A percentile compares a stretch with the other conserved stretches of the same genome.
phyloP scores from a whole-genome alignment of 495 filamentous ascomycete genomes.

The Podospora anserina region DNA sequence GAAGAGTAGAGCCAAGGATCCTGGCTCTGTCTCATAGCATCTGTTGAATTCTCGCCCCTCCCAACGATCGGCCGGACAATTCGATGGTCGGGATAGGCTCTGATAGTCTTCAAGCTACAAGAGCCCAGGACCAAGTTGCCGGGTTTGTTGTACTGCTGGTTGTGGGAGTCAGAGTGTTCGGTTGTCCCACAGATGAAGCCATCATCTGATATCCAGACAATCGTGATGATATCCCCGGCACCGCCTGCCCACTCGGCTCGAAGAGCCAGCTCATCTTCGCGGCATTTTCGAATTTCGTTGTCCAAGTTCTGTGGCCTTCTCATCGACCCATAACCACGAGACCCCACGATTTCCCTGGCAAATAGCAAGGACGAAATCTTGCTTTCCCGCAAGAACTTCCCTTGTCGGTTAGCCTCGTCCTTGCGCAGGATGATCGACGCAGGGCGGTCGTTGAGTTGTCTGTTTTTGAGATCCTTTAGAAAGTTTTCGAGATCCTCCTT shows the following conservation, averaged over 20 bases:
- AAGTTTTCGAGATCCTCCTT: conserved; percentile 36
- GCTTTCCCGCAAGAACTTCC: conserved; percentile 27
- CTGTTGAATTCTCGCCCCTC: conserved; percentile 51
- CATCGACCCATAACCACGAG: conserved; percentile 28
- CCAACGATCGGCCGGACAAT: conserved; percentile 52
- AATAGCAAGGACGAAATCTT: conserved; percentile 36
- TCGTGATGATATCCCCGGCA: conserved; percentile 58
- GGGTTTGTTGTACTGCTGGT: conserved; percentile 79
- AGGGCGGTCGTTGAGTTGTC: conserved; percentile 16
- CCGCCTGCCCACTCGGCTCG: conserved; percentile 51
- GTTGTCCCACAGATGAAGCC: conserved; percentile 64
- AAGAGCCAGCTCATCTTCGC: conserved; percentile 46
- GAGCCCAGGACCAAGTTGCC: conserved; percentile 77
- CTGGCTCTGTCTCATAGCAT: conserved; percentile 60
- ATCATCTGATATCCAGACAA: conserved; percentile 53
- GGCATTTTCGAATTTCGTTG: conserved; percentile 37
- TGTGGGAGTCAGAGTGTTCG: conserved; percentile 67
- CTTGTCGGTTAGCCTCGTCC: conserved; percentile 27
- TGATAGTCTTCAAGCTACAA: conserved; percentile 48
- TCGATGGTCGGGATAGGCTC: conserved; percentile 68
- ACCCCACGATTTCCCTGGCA: conserved; percentile 40
- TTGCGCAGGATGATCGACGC: conserved; percentile 29
- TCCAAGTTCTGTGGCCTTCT: conserved; percentile 37
- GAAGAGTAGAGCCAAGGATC: conserved; percentile 71
- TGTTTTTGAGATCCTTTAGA: conserved; percentile 30